Percentiles rank a stretch among this genome's conserved stretches.
Evolutionary conservation across 176 grass and related monocot species (phyloP).

Genomic region (Thalia dealbata): DNA sequence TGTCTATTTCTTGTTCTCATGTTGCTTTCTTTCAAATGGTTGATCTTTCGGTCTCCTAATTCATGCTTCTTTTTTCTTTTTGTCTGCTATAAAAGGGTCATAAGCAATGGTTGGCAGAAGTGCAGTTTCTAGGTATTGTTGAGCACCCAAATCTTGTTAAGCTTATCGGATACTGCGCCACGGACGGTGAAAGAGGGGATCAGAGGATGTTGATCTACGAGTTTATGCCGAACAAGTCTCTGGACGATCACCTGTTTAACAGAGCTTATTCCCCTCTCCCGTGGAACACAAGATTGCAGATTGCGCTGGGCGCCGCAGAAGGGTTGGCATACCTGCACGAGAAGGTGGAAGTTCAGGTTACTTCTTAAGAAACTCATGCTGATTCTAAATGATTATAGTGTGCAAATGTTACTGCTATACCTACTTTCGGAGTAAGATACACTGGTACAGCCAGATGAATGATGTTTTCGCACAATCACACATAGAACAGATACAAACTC

Average conservation of each 20-base stretch:
- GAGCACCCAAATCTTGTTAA: constrained; percentile 56
- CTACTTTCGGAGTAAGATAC: too few species aligned
- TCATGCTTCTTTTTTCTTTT: background rate
- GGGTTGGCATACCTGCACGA: constrained; percentile 55
- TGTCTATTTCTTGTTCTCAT: too few species aligned
- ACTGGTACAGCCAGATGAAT: too few species aligned
- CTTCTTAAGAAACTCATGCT: background rate
- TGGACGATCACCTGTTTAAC: constrained; percentile 67
- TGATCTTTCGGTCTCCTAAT: background rate
- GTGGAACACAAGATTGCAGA: constrained; percentile 49
- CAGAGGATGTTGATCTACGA: constrained; percentile 71
- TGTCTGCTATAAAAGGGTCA: constrained; percentile 31
- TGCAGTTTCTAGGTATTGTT: constrained; percentile 54
- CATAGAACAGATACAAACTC: too few species aligned
- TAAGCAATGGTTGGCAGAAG: constrained; percentile 66
- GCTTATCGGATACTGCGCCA: constrained; percentile 45
- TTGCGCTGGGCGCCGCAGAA: constrained; percentile 47
- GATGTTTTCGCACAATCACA: too few species aligned
- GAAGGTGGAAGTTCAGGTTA: constrained; percentile 50
- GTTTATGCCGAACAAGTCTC: constrained; percentile 58
- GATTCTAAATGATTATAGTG: too few species aligned
- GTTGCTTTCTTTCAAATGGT: background rate
- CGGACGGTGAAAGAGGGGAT: constrained; percentile 30
- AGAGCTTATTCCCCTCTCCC: constrained; percentile 36
- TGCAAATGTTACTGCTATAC: too few species aligned